Conservation (phyloP, 2,329 filamentous ascomycete genomes). For the Cercospora sesami region DNA sequence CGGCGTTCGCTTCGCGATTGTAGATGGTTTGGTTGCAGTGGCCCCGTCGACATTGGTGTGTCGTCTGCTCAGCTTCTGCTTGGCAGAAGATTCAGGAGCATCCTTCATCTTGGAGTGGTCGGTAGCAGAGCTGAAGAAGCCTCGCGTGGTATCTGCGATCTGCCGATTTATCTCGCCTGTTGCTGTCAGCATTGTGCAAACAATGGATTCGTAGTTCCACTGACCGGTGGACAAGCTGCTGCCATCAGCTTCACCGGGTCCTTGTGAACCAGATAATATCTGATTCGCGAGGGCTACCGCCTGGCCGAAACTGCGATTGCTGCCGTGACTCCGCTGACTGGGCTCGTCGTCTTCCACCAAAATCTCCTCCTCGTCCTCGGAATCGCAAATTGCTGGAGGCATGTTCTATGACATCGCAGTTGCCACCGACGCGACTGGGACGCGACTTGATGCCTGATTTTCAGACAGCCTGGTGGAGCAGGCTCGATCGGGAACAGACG, state of each 20-base stretch:
- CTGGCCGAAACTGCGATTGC: conserved; percentile 8
- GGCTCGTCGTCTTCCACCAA: conserved; percentile 18
- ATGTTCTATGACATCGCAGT: conserved; percentile 17
- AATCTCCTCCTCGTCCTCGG: conserved; percentile 22
- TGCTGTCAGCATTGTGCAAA: conserved; percentile 9
- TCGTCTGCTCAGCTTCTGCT: conserved; percentile 27
- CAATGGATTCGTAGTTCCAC: not conserved
- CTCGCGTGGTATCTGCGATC: conserved; percentile 30
- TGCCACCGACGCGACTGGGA: conserved; percentile 13
- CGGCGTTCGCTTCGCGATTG: conserved; percentile 29
- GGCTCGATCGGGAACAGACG: not conserved
- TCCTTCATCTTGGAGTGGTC: conserved; percentile 14
- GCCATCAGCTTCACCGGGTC: conserved; percentile 9
- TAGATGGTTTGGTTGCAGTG: conserved; percentile 15
- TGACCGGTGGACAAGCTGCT: conserved; percentile 25
- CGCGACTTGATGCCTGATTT: conserved; percentile 12
- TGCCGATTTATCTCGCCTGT: conserved; percentile 28
- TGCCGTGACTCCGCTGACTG: conserved; percentile 16
- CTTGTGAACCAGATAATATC: conserved; percentile 14
- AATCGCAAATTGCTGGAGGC: conserved; percentile 23
- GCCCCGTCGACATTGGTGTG: conserved; percentile 18
- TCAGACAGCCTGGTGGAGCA: not conserved
- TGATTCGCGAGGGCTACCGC: conserved; percentile 8
- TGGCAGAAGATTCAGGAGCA: conserved; percentile 23
- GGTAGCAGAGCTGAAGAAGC: conserved; percentile 27